Evolutionary conservation across 2,329 filamentous ascomycete genomes (phyloP).

Genomic region (Verticillium longisporum): DNA sequence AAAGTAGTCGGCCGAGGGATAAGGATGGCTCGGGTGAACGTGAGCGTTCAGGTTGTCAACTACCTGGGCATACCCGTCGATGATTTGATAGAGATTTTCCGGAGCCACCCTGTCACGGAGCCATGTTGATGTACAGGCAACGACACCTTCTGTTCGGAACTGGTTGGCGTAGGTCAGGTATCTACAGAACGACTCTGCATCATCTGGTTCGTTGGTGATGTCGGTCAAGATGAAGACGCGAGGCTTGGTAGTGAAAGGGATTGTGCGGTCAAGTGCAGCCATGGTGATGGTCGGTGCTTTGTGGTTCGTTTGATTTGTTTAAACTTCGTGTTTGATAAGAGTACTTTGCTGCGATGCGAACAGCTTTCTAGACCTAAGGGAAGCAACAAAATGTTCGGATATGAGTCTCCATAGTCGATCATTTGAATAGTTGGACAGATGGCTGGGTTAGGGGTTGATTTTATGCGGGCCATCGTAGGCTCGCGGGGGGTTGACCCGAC

Average conservation of each 20-base stretch:
- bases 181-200: conserved; percentile 34
- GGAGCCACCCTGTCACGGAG: conserved; percentile 31
- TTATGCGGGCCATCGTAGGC: too few relatives aligned
- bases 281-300: neutral
- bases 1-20: conserved; percentile 29
- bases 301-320: neutral
- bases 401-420: too few relatives aligned
- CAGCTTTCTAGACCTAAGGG: too few relatives aligned
- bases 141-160: conserved; percentile 37
- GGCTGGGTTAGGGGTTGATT: too few relatives aligned
- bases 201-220: conserved; percentile 39
- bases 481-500: too few relatives aligned
- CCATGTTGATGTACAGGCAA: conserved; percentile 38
- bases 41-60: conserved; percentile 41
- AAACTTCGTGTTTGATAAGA: too few relatives aligned
- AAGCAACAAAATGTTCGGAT: too few relatives aligned
- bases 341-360: neutral
- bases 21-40: conserved; percentile 33
- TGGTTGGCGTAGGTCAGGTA: conserved; percentile 38
- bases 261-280: neutral
- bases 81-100: conserved; percentile 33
- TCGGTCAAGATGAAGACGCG: conserved; percentile 34
- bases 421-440: too few relatives aligned
- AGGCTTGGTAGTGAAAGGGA: conserved; percentile 17
- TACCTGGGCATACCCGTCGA: conserved; percentile 34